Conservation (phyloP, 148 eudicot genomes). For the Agrostemma githago region DNA sequence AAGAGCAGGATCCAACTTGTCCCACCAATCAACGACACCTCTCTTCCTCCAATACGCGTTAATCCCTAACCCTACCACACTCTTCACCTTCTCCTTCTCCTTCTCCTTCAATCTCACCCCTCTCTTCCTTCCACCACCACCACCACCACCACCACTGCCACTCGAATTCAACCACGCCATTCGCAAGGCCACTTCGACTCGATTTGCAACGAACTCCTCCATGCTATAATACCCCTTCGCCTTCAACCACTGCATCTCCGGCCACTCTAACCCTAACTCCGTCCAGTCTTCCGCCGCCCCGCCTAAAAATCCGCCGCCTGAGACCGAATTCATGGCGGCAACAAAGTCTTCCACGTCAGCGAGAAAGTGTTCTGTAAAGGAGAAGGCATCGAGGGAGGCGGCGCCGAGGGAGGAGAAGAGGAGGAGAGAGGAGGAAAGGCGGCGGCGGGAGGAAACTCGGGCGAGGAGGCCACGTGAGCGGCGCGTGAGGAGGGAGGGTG, state of each 20-base stretch:
- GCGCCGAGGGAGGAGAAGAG: slow-evolving; percentile 47
- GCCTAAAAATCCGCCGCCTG: slow-evolving; percentile 58
- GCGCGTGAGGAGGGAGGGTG: slow-evolving; percentile 58
- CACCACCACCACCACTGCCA: slow-evolving; percentile 14
- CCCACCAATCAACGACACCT: slow-evolving; percentile 97
- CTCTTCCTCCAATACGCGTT: slow-evolving; percentile 95
- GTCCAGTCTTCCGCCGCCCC: slow-evolving; percentile 48
- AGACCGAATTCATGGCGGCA: slow-evolving; percentile 52
- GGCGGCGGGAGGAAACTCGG: slow-evolving; percentile 35
- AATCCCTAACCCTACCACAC: slow-evolving; percentile 50
- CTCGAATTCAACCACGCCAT: slow-evolving; percentile 64
- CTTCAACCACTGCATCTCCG: slow-evolving; percentile 84
- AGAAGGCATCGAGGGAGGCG: slow-evolving; percentile 48
- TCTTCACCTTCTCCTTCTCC: slow-evolving; percentile 44
- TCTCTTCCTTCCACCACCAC: slow-evolving; percentile 61
- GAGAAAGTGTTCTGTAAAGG: slow-evolving; percentile 53
- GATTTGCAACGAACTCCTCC: slow-evolving; percentile 70
- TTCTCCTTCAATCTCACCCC: slow-evolving; percentile 82
- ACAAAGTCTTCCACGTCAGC: slow-evolving; percentile 48
- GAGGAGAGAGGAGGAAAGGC: slow-evolving; percentile 33
- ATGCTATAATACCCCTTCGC: slow-evolving; percentile 76
- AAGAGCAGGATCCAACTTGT: slow-evolving; percentile 43
- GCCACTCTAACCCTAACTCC: slow-evolving; percentile 63
- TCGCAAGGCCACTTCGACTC: slow-evolving; percentile 81
- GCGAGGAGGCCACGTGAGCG: slow-evolving; percentile 52